phyloP scores from a whole-genome alignment of 2,329 filamentous ascomycete species.

The Monilinia vaccinii-corymbosi region DNA sequence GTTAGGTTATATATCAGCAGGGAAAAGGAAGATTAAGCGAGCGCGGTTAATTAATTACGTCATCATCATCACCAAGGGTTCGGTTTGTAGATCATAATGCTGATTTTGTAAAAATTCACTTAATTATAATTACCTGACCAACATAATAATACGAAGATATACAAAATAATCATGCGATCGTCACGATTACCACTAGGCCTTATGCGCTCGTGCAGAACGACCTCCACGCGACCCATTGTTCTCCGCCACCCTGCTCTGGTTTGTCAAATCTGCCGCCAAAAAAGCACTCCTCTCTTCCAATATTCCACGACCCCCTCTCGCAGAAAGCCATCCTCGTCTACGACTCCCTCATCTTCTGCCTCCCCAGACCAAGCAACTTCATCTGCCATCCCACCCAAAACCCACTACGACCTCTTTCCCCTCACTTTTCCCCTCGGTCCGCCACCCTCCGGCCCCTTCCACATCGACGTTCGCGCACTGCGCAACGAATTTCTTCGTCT shows the following conservation, averaged over 20 bases:
- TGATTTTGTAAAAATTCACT: background rate
- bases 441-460: slow-evolving; percentile 69
- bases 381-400: slow-evolving; percentile 30
- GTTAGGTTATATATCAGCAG: too few relatives aligned
- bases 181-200: background rate
- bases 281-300: background rate
- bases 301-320: background rate
- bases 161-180: background rate
- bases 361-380: background rate
- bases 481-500: slow-evolving; percentile 80
- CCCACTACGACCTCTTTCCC: slow-evolving; percentile 86
- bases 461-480: slow-evolving; percentile 59
- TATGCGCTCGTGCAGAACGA: background rate
- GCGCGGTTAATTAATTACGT: background rate
- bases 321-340: background rate
- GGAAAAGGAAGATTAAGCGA: background rate
- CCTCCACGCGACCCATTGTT: background rate
- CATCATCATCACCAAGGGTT: background rate
- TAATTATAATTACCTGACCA: background rate
- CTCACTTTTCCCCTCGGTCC: slow-evolving; percentile 65
- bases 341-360: background rate
- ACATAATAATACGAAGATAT: background rate
- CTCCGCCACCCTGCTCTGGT: background rate
- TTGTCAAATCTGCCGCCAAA: background rate
- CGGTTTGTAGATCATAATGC: background rate